Percentiles rank a stretch among this genome's conserved stretches.
Conservation (phyloP, 1,284 basidiomycete species). For the Takashimella tepidaria region DNA sequence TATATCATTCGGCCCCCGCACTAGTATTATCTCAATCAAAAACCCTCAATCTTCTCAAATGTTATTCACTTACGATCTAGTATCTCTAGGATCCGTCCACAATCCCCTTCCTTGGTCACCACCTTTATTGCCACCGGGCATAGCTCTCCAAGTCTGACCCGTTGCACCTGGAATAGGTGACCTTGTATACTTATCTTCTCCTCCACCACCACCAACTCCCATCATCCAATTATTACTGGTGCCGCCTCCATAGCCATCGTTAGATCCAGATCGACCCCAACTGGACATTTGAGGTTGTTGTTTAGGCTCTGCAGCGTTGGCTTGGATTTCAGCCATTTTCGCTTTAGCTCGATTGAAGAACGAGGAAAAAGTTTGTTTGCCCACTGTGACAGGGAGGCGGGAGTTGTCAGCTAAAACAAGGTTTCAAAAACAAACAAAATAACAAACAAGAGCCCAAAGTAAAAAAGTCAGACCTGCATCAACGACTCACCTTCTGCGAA, state of each 20-base stretch:
- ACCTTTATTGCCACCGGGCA: not conserved
- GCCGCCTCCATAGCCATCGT: not conserved
- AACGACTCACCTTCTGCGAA: conserved; percentile 39
- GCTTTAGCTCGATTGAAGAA: conserved; percentile 36
- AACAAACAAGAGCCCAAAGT: no score
- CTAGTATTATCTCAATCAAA: no score
- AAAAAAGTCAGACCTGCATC: no score
- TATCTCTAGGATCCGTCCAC: not conserved
- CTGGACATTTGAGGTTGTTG: not conserved
- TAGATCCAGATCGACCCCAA: conserved; percentile 3
- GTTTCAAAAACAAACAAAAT: not conserved
- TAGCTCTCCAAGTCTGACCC: not conserved
- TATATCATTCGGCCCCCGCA: no score
- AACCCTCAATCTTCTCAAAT: not conserved
- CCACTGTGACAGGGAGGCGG: conserved; percentile 15
- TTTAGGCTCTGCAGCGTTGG: conserved; percentile 9
- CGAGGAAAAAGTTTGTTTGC: conserved; percentile 42
- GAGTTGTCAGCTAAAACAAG: conserved; percentile 3
- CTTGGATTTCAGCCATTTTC: conserved; percentile 37
- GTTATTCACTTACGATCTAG: not conserved
- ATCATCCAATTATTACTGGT: no score
- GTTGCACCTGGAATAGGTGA: not conserved
- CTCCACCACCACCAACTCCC: not conserved
- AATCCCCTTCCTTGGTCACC: not conserved
- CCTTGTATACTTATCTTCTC: not conserved